Base-by-base conservation (phyloP, 1,139 yeast species). In the Wickerhamomyces sp. region DNA sequence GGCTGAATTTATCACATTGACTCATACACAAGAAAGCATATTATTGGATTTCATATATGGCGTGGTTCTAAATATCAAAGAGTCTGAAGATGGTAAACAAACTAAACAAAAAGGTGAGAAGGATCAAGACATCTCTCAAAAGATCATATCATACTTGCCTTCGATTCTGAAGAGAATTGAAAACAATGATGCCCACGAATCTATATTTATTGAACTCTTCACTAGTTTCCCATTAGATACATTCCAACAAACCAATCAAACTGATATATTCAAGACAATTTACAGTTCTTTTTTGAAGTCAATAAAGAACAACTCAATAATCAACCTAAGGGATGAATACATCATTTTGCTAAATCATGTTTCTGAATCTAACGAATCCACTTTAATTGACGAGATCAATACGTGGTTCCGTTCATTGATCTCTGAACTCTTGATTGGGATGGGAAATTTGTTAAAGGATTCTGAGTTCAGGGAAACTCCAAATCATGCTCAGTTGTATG, bases 41-140 rank as follows among this genome's bases (percentile, higher is more conserved):
- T 40, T 70, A 15, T 47, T 69, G 15, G 52, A 57, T 9, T 41
- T 66, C 27, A 48, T 68, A 1, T 56, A 57, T 46, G 72, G 71
- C 7, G 55, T 62, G 13, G 39, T 57, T 10, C 49, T 63, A 4
- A 36, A 47, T 5, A 15, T 53, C 6, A 44, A 41, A 13, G 51
- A 47, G 18, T 37, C 36, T 32, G 45, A 47, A 7, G 34, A 36
- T n/a, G 47, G 45, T 15, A 30, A 30, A 35, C 40, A 36, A 30
- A 45, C 14, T 39, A 44, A 48, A 39, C 31, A 50, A 15, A 40
- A 51, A 52, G 52, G 38, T n/a, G 42, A 39, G 11, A 36, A 34
- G 9, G 45, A 42, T 15, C 45, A 38, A 48, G 45, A 41, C n/a
- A 42, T 33, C 11, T 39, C 7, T 23, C 52, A 37, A 6, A 42